phyloP scores from a whole-genome alignment of 768 basidiomycete genomes.

The Kwoniella dendrophila region DNA sequence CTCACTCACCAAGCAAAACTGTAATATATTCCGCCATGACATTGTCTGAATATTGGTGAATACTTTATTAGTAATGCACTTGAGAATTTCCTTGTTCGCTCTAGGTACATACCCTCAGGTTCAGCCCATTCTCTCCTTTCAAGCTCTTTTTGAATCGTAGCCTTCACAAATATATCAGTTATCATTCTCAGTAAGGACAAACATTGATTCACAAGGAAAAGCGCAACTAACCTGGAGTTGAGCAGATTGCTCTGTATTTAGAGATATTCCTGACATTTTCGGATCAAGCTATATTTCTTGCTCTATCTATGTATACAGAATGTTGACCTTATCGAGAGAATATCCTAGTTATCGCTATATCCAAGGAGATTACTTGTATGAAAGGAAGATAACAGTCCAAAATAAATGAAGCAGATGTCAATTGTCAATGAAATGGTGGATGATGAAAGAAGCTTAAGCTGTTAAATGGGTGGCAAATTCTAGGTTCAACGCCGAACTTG shows the following conservation, averaged over 20 bases:
- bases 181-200: background rate
- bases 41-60: slow-evolving; percentile 34
- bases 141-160: slow-evolving; percentile 43
- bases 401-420: background rate
- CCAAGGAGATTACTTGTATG: background rate
- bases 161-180: slow-evolving; percentile 19
- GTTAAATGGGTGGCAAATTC: slow-evolving; percentile 13
- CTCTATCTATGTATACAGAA: background rate
- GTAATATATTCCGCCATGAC: slow-evolving; percentile 56
- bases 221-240: slow-evolving; percentile 23
- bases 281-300: background rate
- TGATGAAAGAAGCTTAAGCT: background rate
- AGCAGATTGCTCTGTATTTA: slow-evolving; percentile 23
- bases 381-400: background rate
- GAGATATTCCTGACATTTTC: slow-evolving; percentile 2
- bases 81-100: background rate
- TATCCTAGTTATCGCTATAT: background rate
- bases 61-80: background rate
- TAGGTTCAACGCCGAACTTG: background rate
- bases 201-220: background rate
- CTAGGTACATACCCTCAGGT: slow-evolving; percentile 33
- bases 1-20: slow-evolving; percentile 49
- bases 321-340: no score
- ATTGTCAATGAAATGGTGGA: background rate
- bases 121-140: slow-evolving; percentile 52